Evolutionary conservation across 768 basidiomycete genomes (phyloP).

Genomic region (Chiua virens): DNA sequence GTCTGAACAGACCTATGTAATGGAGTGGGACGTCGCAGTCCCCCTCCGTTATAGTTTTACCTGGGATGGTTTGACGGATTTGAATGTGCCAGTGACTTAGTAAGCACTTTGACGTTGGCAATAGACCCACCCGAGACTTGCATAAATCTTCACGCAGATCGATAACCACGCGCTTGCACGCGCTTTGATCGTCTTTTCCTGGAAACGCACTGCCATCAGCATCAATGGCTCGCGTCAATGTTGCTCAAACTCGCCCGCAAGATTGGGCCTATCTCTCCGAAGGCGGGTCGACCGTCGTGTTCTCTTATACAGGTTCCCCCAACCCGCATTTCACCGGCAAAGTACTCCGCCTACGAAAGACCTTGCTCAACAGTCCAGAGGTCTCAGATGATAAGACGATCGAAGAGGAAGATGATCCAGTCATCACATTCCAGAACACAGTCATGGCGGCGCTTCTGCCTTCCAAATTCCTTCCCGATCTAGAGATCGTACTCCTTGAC

Average conservation of each 20-base stretch:
- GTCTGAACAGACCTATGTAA: no score
- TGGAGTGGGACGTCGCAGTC: no score
- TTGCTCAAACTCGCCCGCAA: slow-evolving; percentile 32
- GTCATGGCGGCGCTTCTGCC: slow-evolving; percentile 71
- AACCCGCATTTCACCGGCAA: slow-evolving; percentile 55
- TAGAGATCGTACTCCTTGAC: slow-evolving; percentile 49
- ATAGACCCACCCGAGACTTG: no score
- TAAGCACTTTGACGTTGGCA: no score
- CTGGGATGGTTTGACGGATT: no score
- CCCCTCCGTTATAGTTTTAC: no score
- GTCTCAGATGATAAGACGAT: slow-evolving; percentile 19
- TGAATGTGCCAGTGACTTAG: no score
- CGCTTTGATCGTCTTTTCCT: background rate
- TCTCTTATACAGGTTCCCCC: slow-evolving; percentile 68
- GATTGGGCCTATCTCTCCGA: slow-evolving; percentile 89
- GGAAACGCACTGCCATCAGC: background rate
- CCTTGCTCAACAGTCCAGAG: slow-evolving; percentile 10
- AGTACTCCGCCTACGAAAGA: slow-evolving; percentile 79
- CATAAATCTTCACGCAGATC: no score
- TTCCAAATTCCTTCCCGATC: slow-evolving; percentile 52
- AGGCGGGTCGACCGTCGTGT: slow-evolving; percentile 90
- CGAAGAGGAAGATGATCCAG: slow-evolving; percentile 39
- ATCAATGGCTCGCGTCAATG: slow-evolving; percentile 13
- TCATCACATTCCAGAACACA: slow-evolving; percentile 56
- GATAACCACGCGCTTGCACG: no score